Conservation (phyloP, 257 asterid genomes). For the Solanum commersonii region DNA sequence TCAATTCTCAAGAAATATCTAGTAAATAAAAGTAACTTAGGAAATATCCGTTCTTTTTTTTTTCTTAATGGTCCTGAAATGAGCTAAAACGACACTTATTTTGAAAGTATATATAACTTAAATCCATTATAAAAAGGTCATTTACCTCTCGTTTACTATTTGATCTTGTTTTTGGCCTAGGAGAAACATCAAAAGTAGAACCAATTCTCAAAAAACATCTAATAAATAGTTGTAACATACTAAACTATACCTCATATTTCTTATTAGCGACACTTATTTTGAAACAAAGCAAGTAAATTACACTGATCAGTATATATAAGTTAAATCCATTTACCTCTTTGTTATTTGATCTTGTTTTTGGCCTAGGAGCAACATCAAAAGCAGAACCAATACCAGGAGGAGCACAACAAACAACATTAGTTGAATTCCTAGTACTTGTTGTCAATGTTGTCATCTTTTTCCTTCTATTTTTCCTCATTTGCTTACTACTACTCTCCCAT, state of each 20-base stretch:
- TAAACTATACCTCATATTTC: neutral
- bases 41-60: too few species aligned
- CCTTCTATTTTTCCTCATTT: constrained; percentile 10
- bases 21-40: neutral
- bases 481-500: neutral
- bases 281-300: neutral
- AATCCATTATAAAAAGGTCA: neutral
- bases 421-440: constrained; percentile 10
- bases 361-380: constrained; percentile 38
- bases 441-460: constrained; percentile 7
- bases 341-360: constrained; percentile 20
- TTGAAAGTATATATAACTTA: neutral
- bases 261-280: neutral
- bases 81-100: too few species aligned
- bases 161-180: neutral
- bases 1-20: neutral
- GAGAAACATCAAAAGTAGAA: neutral
- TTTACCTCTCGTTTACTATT: neutral
- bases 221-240: neutral
- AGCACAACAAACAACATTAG: constrained; percentile 45
- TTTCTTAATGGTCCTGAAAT: too few species aligned
- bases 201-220: neutral
- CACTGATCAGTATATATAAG: neutral
- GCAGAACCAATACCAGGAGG: constrained; percentile 56
- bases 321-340: constrained; percentile 15